phyloP scores from a whole-genome alignment of 208 protist genomes.

The Acanthamoeba royreba region DNA sequence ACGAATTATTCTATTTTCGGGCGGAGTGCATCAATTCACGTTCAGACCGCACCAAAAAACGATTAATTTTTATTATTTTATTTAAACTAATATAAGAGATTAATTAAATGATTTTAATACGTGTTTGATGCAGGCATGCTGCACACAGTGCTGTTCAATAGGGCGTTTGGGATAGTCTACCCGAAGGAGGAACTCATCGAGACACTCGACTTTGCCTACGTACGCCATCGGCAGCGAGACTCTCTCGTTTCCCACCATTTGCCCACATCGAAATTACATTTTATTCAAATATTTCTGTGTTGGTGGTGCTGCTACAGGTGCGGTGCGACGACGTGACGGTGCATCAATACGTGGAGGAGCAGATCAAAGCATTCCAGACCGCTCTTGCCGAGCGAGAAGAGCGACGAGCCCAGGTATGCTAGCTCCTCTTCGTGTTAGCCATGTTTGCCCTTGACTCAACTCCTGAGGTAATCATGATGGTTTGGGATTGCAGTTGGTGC shows the following conservation, averaged over 20 bases:
- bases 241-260: background rate
- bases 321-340: background rate
- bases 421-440: background rate
- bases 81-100: background rate
- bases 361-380: background rate
- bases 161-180: background rate
- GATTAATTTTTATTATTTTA: too few relatives aligned
- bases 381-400: background rate
- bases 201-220: background rate
- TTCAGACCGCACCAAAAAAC: too few relatives aligned
- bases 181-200: constrained; percentile 4
- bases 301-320: background rate
- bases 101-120: background rate
- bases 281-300: background rate
- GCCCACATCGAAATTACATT: background rate
- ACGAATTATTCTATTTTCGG: background rate
- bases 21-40: too few relatives aligned
- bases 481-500: background rate
- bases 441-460: background rate
- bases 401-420: background rate
- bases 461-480: too few relatives aligned
- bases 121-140: background rate
- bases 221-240: background rate
- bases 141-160: background rate
- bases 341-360: background rate